Percentiles rank a stretch among this genome's conserved stretches.
These are phyloP conservation scores for Orbilia quercus DNA, from an alignment of 2,329 filamentous ascomycete species.

Conservation along the genomic window DNA sequence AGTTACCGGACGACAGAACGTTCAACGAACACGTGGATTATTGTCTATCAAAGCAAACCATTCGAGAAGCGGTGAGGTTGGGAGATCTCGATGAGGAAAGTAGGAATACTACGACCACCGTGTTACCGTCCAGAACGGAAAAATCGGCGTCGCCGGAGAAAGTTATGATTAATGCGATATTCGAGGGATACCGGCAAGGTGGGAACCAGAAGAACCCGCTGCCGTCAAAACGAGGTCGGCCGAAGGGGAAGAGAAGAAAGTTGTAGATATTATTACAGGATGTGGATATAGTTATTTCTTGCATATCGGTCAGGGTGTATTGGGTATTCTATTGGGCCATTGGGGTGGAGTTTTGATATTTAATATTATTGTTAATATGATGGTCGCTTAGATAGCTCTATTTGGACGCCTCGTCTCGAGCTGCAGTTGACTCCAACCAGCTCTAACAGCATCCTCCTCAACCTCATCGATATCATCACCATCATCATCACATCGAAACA, in stretches of 20 bases:
- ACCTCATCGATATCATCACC: not conserved
- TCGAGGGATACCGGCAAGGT: conserved; percentile 38
- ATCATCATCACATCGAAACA: conserved; percentile 1
- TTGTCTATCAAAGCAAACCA: conserved; percentile 86
- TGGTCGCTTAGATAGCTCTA: conserved; percentile 16
- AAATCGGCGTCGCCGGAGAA: conserved; percentile 36
- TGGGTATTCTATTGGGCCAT: not conserved
- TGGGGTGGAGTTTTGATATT: conserved; percentile 8
- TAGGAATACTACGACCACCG: not conserved
- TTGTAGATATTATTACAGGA: conserved; percentile 4
- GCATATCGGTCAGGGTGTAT: not conserved
- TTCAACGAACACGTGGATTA: conserved; percentile 95
- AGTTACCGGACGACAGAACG: conserved; percentile 76
- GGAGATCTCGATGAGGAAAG: conserved; percentile 34
- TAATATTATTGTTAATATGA: not conserved
- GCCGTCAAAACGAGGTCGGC: conserved; percentile 35
- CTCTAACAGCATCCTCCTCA: conserved; percentile 15
- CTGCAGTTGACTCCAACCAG: not conserved
- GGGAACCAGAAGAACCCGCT: conserved; percentile 43
- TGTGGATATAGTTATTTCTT: conserved; percentile 3
- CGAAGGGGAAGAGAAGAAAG: conserved; percentile 44
- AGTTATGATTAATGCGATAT: conserved; percentile 31
- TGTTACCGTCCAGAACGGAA: not conserved
- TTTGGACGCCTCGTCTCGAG: conserved; percentile 26
- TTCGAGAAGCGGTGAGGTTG: conserved; percentile 80